Evolutionary conservation across 257 asterid species (phyloP).

Genomic region (Solanum sejunctum): DNA sequence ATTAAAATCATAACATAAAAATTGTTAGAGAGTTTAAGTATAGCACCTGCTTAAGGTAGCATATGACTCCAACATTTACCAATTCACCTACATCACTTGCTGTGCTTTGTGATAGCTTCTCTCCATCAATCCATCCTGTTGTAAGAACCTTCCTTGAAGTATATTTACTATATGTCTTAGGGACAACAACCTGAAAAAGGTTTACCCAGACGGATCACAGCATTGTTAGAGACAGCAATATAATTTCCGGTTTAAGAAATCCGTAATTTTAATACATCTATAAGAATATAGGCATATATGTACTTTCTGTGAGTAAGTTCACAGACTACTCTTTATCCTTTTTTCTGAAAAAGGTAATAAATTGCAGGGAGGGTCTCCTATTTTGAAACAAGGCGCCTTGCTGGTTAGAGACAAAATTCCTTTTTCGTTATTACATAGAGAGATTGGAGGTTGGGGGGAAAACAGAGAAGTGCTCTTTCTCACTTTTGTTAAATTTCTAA

Average conservation of each 20-base stretch:
- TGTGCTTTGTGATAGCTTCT: constrained; percentile 96
- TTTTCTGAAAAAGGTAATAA: not conserved
- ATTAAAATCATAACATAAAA: not conserved
- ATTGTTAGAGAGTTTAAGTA: not conserved
- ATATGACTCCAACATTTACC: constrained; percentile 98
- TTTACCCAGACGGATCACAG: not conserved
- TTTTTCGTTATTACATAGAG: not conserved
- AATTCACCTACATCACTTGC: constrained; percentile 97
- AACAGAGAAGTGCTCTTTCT: not conserved
- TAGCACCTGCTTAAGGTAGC: constrained; percentile 97
- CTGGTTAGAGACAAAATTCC: not conserved
- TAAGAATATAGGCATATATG: not conserved
- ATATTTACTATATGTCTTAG: constrained; percentile 68
- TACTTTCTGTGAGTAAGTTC: not conserved
- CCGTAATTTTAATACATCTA: not conserved
- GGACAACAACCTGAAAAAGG: constrained; percentile 76
- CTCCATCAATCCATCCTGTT: constrained; percentile 90
- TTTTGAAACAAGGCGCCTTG: not conserved
- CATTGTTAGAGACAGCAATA: not conserved
- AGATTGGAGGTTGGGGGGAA: not conserved
- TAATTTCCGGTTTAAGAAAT: not conserved
- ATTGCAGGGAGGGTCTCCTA: not conserved
- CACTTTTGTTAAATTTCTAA: not conserved
- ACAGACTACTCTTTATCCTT: not conserved
- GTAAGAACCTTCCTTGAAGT: constrained; percentile 98